Conservation (phyloP, 495 filamentous ascomycete genomes). For the Lophiotrema nucula region DNA sequence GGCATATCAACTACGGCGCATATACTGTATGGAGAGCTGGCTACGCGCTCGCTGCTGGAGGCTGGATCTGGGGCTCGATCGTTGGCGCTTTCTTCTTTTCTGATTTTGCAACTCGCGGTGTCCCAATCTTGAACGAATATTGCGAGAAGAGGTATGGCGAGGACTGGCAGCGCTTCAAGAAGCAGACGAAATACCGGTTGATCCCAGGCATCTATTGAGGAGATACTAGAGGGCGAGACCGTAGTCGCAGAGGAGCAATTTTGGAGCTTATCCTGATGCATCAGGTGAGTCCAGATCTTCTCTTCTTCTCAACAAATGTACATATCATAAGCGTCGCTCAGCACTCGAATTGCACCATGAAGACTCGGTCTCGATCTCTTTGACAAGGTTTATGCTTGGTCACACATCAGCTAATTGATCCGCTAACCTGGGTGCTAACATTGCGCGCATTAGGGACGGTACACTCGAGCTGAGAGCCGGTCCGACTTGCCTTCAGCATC, state of each 20-base stretch:
- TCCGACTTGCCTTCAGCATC: not conserved
- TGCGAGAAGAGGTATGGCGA: constrained; percentile 42
- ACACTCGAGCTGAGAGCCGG: not conserved
- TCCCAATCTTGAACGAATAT: constrained; percentile 53
- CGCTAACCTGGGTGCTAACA: not conserved
- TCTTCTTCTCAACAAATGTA: not conserved
- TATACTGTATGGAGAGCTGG: constrained; percentile 57
- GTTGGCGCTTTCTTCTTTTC: constrained; percentile 45
- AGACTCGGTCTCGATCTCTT: too few species aligned
- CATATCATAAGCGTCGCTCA: not conserved
- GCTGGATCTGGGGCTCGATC: constrained; percentile 45
- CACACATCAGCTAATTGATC: not conserved
- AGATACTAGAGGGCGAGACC: too few species aligned
- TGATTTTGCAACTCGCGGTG: constrained; percentile 49
- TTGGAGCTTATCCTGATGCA: too few species aligned
- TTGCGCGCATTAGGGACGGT: not conserved
- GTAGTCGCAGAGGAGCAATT: too few species aligned
- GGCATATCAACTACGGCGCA: constrained; percentile 61
- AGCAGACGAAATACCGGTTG: constrained; percentile 27
- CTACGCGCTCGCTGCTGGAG: constrained; percentile 51
- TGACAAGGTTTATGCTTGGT: too few species aligned
- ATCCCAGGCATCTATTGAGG: constrained; percentile 26
- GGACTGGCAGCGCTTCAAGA: constrained; percentile 33
- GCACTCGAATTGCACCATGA: too few species aligned
- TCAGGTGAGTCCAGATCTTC: not conserved